A percentile compares a stretch with the other conserved stretches of the same genome.
Conservation (phyloP, 1,284 basidiomycete genomes). For the Marasmius oreades region DNA sequence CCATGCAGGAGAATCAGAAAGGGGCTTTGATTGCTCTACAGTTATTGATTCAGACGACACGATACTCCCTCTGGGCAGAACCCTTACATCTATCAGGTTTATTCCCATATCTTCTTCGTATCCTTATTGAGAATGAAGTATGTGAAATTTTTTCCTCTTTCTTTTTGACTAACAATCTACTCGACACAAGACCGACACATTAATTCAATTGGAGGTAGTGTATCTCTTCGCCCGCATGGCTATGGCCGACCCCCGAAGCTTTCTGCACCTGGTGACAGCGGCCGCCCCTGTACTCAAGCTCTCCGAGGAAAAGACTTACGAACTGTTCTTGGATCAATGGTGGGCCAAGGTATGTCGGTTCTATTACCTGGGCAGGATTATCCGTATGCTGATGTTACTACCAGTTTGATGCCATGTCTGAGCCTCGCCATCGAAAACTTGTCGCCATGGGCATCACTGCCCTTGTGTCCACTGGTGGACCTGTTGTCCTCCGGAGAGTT, state of each 20-base stretch:
- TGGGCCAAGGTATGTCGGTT: constrained; percentile 59
- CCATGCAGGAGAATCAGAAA: constrained; percentile 51
- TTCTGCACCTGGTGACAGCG: constrained; percentile 63
- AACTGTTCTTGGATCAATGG: constrained; percentile 72
- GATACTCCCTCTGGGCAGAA: constrained; percentile 63
- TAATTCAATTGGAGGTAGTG: constrained; percentile 62
- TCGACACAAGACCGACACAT: constrained; percentile 40
- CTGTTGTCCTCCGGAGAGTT: constrained; percentile 68
- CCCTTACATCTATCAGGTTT: constrained; percentile 68
- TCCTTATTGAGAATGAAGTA: constrained; percentile 64
- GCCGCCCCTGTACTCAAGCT: constrained; percentile 45
- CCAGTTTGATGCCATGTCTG: constrained; percentile 80
- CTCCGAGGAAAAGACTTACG: constrained; percentile 55
- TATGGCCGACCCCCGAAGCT: constrained; percentile 58
- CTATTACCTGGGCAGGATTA: background rate
- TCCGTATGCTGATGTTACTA: background rate
- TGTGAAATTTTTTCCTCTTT: constrained; percentile 14
- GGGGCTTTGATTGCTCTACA: constrained; percentile 53
- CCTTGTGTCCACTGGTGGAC: constrained; percentile 65
- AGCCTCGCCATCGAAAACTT: constrained; percentile 71
- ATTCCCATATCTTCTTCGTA: constrained; percentile 56
- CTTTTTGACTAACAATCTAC: constrained; percentile 14
- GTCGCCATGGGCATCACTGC: constrained; percentile 71
- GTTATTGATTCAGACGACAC: constrained; percentile 59
- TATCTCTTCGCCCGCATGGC: constrained; percentile 69